Base-by-base conservation (phyloP, 768 basidiomycete genomes). In the Lactarius quietus region DNA sequence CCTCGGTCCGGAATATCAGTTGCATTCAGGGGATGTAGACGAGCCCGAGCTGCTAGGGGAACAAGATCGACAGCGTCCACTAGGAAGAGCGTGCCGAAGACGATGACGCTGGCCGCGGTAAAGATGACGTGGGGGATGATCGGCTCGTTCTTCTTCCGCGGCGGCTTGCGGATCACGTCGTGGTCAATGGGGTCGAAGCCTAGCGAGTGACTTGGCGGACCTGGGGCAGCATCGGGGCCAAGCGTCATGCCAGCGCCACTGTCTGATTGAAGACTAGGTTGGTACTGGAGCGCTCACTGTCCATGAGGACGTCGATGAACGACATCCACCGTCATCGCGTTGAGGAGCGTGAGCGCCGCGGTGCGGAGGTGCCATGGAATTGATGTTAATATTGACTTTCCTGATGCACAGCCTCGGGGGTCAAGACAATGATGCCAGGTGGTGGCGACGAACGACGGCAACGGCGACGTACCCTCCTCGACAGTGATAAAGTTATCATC, bases 231-330 rank as follows among this genome's bases (percentile, higher is more conserved):
- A 77, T 98, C 96, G 10, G 98, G 95, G 60, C 95, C 95, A 51
- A 98, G 82, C 60, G 93, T 94, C 75, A 15, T 38, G 45, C 26
- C 48, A 15, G 48, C 48, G 15, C 23, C 26, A 26, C 36, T 17
- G 41, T 18, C 38, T 8, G 26, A 39, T 20, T 45, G 38, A 8
- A 66, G 38, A 61, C 48, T 28, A 12, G 38, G 36, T 36, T 36
- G 38, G 38, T 45, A 98, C 87, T 45, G 31, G 39, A n/a, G 76
- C 83, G 31, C 65, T 36, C 63, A 89, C 94, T 95, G 69, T 98
- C 96, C 96, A 98, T 98, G 56, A 98, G 83, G 73, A 98, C 96
- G 77, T 98, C 98, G 73, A 98, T 98, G 74, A 97, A 98, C n/a
- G 7, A 98, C 78, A 71, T n/a, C n/a, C n/a, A 98, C 98, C 75